These are phyloP conservation scores for Rhynchospora breviuscula DNA, from an alignment of 176 grass and related monocot species.

Conservation along the genomic window DNA sequence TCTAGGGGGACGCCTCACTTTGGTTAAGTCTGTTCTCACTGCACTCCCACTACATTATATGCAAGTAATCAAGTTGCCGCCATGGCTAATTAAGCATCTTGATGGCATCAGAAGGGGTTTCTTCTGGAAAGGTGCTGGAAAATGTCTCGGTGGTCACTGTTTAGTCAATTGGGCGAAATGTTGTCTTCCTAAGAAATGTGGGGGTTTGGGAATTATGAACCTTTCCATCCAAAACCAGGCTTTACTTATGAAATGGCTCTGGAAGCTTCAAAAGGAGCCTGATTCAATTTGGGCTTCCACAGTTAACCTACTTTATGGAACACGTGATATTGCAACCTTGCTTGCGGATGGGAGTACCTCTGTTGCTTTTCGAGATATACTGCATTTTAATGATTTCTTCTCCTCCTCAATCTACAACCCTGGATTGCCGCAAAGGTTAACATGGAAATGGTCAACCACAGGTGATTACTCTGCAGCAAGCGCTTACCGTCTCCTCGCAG, in stretches of 20 bases:
- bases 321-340: not conserved
- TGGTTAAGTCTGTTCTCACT: not conserved
- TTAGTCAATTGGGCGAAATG: not conserved
- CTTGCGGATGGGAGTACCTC: not conserved
- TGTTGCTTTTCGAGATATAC: not conserved
- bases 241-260: not conserved
- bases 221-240: not conserved
- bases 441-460: not conserved
- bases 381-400: not conserved
- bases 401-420: not conserved
- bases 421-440: not conserved
- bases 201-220: not conserved
- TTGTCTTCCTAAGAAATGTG: not conserved
- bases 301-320: not conserved
- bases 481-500: not conserved
- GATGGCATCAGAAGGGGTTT: not conserved
- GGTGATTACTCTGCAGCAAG: not conserved
- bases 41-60: not conserved
- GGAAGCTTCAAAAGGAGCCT: not conserved
- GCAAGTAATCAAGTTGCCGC: not conserved
- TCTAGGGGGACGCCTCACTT: not conserved
- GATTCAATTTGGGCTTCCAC: not conserved
- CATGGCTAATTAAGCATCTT: not conserved
- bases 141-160: not conserved
- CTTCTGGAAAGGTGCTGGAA: not conserved